Evolutionary conservation across 2,329 filamentous ascomycete genomes (phyloP), one percentile per base, ranked within the genome.

Genomic region (Pseudocercospora macadamiae): DNA sequence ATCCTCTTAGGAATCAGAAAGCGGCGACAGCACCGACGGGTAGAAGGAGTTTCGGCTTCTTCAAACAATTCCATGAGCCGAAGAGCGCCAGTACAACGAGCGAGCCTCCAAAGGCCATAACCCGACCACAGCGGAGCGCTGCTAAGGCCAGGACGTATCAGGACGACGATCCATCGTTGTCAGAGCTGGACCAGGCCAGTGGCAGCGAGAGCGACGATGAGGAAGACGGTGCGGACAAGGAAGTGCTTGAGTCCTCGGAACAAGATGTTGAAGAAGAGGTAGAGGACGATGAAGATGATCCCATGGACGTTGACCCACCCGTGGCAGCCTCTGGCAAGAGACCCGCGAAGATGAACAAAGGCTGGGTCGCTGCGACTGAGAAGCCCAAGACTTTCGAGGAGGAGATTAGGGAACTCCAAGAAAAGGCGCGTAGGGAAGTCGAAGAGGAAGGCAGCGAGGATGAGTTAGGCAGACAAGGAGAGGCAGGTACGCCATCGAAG

Each of bases 371-470:
- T 54, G 34, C 42, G 18, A 45, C 57, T 30, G 60, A 47, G 4
- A 65, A 64, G 45, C 62, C 61, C 12, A 71, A 68, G 61, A 72
- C 71, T 1, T 68, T 72, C 25, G 70, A 72, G 47, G 68, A 73
- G 44, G 69, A 73, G 61, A 71, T 73, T 23, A 65, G 62, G 18
- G 67, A 71, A 30, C 42, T 72, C 18, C 66, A 68, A 37, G 62
- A 65, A 39, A 54, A 63, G 25, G 68, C 70, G 25, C 64, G 62
- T 16, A 57, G 64, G 21, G 54, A 63, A 10, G 64, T 57, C 19
- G 66, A 49, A 6, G 56, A 61, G 14, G 61, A 66, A 19, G 63
- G 47, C 28, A 65, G 63, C 37, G 64, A 65, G 37, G 64, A 65
- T 32, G 59, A 63, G 32, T 49, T 63, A 28, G 55, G 57, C 16